Base-by-base conservation (phyloP, 345 rosid genomes). In the Acer negundo region DNA sequence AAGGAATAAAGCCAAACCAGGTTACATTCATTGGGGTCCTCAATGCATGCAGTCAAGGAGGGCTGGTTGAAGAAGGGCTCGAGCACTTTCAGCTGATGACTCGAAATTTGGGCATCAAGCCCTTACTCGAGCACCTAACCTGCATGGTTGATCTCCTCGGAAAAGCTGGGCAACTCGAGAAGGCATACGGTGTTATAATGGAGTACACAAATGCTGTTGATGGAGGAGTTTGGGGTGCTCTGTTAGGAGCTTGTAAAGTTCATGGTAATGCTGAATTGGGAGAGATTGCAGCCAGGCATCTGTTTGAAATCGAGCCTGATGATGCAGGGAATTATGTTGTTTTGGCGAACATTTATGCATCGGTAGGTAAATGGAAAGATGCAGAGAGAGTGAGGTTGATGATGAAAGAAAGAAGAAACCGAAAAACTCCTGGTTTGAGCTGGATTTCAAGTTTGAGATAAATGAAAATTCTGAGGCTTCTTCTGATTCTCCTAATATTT, bases 71-170 rank as follows among this genome's bases (percentile, higher is more conserved):
- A 51, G 88, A 89, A 74, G 94, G 90, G 17, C 77, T 81, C 77
- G 51, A 72, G 76, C 82, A 87, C 67, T 89, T 86, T 35, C 62
- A 75, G 63, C 70, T 67, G 82, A 91, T 87, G 92, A 79, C 75
- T 15, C 67, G 24, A 38, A 79, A 59, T 76, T 75, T 80, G 4
- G 76, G 82, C 2, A 80, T 89, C 17, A 76, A 81, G 62, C 85
- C 90, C 53, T 78, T 70, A 28, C 26, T 61, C 3, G 90, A 87
- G 78, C 95, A 89, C 74, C 84, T 86, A 64, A 78, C 91, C 31
- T 85, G 88, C 81, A 79, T 88, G 80, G 88, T 91, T 35, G 86
- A 77, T 73, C 89, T 89, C 63, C 88, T 85, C 5, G 90, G 95
- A 72, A 88, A 88, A 67, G 83, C 86, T 12, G 92, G 92, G 38